Percentiles rank a stretch among this genome's conserved stretches.
Conservation (phyloP, 371 early-diverging fungal genomes). For the Mortierella sp. region DNA sequence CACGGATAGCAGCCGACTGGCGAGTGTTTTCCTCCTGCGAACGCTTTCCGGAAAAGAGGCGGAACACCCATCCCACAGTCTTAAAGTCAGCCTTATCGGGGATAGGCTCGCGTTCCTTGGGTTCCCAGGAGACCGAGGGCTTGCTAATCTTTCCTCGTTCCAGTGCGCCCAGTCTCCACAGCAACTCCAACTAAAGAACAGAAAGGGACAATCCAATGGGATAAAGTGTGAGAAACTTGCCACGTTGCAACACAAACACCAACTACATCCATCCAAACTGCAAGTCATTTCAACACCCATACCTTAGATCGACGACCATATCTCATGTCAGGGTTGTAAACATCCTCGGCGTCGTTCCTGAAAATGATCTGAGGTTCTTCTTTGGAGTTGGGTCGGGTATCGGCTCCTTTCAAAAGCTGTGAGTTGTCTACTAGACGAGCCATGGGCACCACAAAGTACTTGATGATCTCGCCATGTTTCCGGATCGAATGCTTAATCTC, state of each 20-base stretch:
- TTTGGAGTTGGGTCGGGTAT: slow-evolving; percentile 72
- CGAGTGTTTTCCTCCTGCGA: slow-evolving; percentile 78
- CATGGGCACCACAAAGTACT: slow-evolving; percentile 82
- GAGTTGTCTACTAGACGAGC: slow-evolving; percentile 75
- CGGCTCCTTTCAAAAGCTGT: slow-evolving; percentile 65
- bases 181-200: slow-evolving; percentile 65
- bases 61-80: slow-evolving; percentile 80
- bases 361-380: slow-evolving; percentile 84
- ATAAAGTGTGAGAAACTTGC: neutral
- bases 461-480: slow-evolving; percentile 64
- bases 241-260: neutral
- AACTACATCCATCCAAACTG: neutral
- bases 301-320: slow-evolving; percentile 83
- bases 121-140: slow-evolving; percentile 77
- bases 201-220: neutral
- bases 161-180: slow-evolving; percentile 77
- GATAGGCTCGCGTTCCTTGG: slow-evolving; percentile 63
- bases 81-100: slow-evolving; percentile 73
- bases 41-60: slow-evolving; percentile 76
- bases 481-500: slow-evolving; percentile 72
- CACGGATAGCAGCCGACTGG: slow-evolving; percentile 74
- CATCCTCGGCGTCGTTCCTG: slow-evolving; percentile 70
- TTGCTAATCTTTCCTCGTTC: slow-evolving; percentile 69
- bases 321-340: slow-evolving; percentile 77
- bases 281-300: slow-evolving; percentile 9